Base-by-base conservation (phyloP, 83 land plant species). In the Picea mariana region DNA sequence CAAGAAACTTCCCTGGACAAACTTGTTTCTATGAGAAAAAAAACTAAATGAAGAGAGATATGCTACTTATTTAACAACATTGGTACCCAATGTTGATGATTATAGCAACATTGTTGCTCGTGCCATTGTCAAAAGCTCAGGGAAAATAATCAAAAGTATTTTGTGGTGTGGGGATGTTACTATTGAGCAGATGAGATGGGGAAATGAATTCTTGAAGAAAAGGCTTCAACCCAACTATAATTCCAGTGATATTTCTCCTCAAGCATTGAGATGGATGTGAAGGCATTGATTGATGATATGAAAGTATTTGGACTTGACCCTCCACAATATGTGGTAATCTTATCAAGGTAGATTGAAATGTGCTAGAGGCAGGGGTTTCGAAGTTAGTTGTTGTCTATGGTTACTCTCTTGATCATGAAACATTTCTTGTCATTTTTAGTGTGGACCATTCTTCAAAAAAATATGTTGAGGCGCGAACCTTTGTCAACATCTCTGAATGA, bases 161-260 rank as follows among this genome's bases (percentile, higher is more conserved):
- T 82, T 97, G 66, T 93, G 98, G 98, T 93, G 93, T 23, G 94
- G 97, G 9, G 98, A 97, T 82, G 90, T 97, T 38, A 93, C 98
- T 21, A 90, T 91, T 72, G 89, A 91, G 63, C 83, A 89, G 49
- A 68, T 95, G 60, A 90, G 87, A 66, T 87, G 91, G 92, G 95
- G 93, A 5, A 86, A 94, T 72, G 84, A 90, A 58, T 82, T 89
- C 24, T 62, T 95, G 79, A 95, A 78, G 90, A 82, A 79, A 81
- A 81, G 85, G 76, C 84, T 92, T 84, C 82, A 81, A 27, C 82
- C 86, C 12, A 81, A 72, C 31, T 26, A 61, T 8, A 87, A 84
- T 27, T 84, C 89, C 0, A 38, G 86, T 3, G 90, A 88, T 34
- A 80, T 95, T 58, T 90, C 91, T 81, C 91, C 92, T 3, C 82